Percentiles rank a stretch among this genome's conserved stretches.
These are phyloP conservation scores for Otatea glauca DNA, from an alignment of 176 grass and related monocot genomes.

Conservation along the genomic window DNA sequence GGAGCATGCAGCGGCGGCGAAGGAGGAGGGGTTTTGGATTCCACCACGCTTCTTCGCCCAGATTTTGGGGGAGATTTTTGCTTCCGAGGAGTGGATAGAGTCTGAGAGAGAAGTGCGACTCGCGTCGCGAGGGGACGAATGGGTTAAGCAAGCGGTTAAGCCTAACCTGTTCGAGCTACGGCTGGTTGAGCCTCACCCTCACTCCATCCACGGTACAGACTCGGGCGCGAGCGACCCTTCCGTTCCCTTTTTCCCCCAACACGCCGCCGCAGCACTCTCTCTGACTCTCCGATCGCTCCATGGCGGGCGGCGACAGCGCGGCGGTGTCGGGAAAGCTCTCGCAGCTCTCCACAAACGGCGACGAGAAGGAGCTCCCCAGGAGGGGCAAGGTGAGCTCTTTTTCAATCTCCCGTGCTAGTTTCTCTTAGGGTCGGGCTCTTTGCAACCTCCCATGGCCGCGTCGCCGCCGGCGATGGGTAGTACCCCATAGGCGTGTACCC, in stretches of 20 bases:
- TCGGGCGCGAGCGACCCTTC: too few relatives aligned
- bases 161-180: neutral
- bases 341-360: slow-evolving; percentile 17
- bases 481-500: neutral
- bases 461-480: neutral
- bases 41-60: slow-evolving; percentile 31
- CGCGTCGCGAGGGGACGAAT: neutral
- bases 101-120: neutral
- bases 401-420: neutral
- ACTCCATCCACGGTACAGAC: too few relatives aligned
- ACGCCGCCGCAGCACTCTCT: too few relatives aligned
- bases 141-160: too few relatives aligned
- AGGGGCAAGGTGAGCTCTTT: slow-evolving; percentile 42
- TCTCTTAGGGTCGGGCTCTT: neutral
- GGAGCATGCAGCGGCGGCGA: slow-evolving; percentile 5
- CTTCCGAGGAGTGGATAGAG: slow-evolving; percentile 50
- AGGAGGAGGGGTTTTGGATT: slow-evolving; percentile 47
- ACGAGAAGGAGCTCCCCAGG: slow-evolving; percentile 30
- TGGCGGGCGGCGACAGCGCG: slow-evolving; percentile 37
- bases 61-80: slow-evolving; percentile 49
- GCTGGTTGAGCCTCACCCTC: too few relatives aligned
- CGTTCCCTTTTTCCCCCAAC: too few relatives aligned
- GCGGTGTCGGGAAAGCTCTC: slow-evolving; percentile 31
- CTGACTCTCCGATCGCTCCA: neutral
- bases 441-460: neutral